Conservation (phyloP, 2,329 filamentous ascomycete genomes). For the Thelonectria discophora region DNA sequence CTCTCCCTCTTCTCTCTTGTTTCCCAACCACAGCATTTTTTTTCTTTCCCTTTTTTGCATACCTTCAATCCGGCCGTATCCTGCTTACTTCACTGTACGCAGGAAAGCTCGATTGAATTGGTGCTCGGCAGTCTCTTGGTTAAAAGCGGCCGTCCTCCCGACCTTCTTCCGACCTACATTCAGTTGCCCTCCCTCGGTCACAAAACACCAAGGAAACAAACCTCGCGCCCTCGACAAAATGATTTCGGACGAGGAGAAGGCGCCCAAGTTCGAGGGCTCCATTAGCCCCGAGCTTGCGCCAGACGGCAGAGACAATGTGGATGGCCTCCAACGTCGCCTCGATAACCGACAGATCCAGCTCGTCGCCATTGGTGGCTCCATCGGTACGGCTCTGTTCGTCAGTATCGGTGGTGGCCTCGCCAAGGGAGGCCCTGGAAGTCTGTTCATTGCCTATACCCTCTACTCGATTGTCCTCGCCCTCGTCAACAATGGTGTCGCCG, state of each 20-base stretch:
- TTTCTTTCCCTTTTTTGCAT: slow-evolving; percentile 4
- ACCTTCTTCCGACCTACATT: neutral
- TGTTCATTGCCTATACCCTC: slow-evolving; percentile 67
- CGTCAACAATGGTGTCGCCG: slow-evolving; percentile 72
- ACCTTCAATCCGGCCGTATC: slow-evolving; percentile 22
- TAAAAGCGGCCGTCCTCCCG: neutral
- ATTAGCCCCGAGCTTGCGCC: slow-evolving; percentile 39
- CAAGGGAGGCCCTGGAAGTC: slow-evolving; percentile 55
- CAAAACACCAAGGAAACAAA: slow-evolving; percentile 7
- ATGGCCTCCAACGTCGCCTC: slow-evolving; percentile 57
- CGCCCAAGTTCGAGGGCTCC: slow-evolving; percentile 40
- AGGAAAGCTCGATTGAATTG: slow-evolving; percentile 33
- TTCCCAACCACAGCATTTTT: slow-evolving; percentile 8
- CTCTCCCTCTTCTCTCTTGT: slow-evolving; percentile 8
- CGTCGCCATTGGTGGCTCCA: slow-evolving; percentile 66
- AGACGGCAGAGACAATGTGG: slow-evolving; percentile 44
- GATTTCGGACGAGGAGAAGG: slow-evolving; percentile 40
- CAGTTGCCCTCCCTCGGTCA: slow-evolving; percentile 1
- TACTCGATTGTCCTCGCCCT: slow-evolving; percentile 65
- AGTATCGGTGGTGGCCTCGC: slow-evolving; percentile 66
- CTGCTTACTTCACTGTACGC: slow-evolving; percentile 39
- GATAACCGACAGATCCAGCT: slow-evolving; percentile 66
- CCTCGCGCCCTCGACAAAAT: slow-evolving; percentile 1
- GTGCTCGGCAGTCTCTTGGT: slow-evolving; percentile 19
- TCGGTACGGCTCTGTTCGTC: slow-evolving; percentile 68